A percentile compares a stretch with the other conserved stretches of the same genome.
phyloP scores from a whole-genome alignment of 495 filamentous ascomycete genomes.

The Penicillium cinerascens region DNA sequence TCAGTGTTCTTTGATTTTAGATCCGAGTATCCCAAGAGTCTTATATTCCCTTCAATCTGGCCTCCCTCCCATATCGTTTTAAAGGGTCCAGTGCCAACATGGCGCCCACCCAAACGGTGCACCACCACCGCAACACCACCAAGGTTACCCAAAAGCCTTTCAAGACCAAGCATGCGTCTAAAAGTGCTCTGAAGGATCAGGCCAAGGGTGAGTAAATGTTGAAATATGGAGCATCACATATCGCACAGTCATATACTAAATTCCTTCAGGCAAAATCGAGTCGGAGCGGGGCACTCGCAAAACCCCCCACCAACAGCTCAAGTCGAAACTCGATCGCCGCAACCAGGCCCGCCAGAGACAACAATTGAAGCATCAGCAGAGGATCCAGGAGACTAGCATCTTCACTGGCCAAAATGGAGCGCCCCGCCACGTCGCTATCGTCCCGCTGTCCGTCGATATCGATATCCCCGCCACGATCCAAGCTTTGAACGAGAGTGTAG shows the following conservation, averaged over 20 bases:
- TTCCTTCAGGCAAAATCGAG: conserved; percentile 60
- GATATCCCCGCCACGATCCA: conserved; percentile 63
- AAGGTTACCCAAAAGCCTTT: conserved; percentile 82
- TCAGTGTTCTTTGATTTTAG: conserved; percentile 3
- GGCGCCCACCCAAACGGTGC: conserved; percentile 50
- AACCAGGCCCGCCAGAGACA: conserved; percentile 90
- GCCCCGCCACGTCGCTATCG: conserved; percentile 84
- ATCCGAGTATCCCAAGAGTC: conserved; percentile 1
- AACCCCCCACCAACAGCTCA: conserved; percentile 90
- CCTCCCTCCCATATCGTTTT: conserved; percentile 79
- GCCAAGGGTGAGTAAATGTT: conserved; percentile 62
- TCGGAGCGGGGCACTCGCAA: conserved; percentile 63
- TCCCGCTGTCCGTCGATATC: conserved; percentile 73
- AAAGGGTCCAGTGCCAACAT: conserved; percentile 68
- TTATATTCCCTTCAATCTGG: conserved; percentile 31
- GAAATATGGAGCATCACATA: too few relatives aligned
- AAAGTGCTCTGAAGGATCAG: conserved; percentile 72
- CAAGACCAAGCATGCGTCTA: conserved; percentile 87
- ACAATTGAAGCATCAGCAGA: conserved; percentile 73
- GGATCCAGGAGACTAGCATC: conserved; percentile 67
- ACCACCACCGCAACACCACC: conserved; percentile 89
- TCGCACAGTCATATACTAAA: too few relatives aligned
- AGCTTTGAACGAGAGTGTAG: conserved; percentile 71
- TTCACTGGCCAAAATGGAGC: conserved; percentile 84
- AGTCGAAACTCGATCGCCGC: conserved; percentile 92